Conservation (phyloP, 2,329 filamentous ascomycete genomes). For the Helicocarpus griseus region DNA sequence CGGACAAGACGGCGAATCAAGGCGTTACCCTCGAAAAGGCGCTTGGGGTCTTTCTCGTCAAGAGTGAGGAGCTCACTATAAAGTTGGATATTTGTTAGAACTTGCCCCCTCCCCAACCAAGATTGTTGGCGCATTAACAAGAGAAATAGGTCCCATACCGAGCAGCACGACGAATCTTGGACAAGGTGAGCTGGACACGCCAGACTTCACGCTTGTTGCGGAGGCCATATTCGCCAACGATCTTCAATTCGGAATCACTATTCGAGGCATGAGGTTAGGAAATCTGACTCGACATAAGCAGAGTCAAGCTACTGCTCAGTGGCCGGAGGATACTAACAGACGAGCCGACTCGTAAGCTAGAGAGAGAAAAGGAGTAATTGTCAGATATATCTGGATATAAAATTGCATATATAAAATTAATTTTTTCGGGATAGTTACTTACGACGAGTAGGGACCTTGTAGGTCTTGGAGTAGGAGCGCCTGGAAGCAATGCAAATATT, state of each 20-base stretch:
- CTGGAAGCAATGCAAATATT: conserved; percentile 20
- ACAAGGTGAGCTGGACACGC: conserved; percentile 98
- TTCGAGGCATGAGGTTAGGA: conserved; percentile 52
- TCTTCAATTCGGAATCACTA: conserved; percentile 99
- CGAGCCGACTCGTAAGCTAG: conserved; percentile 94
- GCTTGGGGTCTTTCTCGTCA: conserved; percentile 99
- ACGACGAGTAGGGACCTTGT: conserved; percentile 91
- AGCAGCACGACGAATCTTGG: conserved; percentile 99
- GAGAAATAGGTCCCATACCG: conserved; percentile 54
- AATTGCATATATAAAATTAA: not conserved
- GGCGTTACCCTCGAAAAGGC: conserved; percentile 99
- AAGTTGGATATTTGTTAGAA: conserved; percentile 12
- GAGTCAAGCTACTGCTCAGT: conserved; percentile 98
- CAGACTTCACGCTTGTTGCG: conserved; percentile 99
- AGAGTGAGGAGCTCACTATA: conserved; percentile 96
- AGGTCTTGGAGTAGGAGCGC: conserved; percentile 95
- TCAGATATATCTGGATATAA: conserved; percentile 9
- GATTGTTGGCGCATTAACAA: not conserved
- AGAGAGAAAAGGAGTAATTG: conserved; percentile 8
- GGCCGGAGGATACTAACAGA: conserved; percentile 92
- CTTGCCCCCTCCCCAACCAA: not conserved
- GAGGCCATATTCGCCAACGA: conserved; percentile 98
- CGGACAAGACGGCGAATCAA: conserved; percentile 99
- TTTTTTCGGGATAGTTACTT: conserved; percentile 23
- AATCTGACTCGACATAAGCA: conserved; percentile 76